phyloP scores from a whole-genome alignment of 345 rosid genomes.

The Pistacia integerrima region DNA sequence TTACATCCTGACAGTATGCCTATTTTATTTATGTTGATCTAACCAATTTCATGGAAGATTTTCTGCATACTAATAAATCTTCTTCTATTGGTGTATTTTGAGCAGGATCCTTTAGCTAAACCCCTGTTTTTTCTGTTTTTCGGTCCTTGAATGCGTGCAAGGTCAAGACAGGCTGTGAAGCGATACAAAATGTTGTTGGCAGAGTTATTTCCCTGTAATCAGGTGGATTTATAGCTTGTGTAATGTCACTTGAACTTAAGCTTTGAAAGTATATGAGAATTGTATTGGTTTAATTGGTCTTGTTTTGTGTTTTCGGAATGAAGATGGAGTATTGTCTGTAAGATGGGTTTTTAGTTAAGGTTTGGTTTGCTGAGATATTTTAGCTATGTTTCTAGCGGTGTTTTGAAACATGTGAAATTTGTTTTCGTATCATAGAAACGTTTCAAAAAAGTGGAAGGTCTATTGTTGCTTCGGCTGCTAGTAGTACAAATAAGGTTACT shows the following conservation, averaged over 20 bases:
- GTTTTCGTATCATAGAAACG: neutral
- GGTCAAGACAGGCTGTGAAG: constrained; percentile 95
- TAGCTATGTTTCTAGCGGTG: neutral
- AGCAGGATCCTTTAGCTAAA: constrained; percentile 12
- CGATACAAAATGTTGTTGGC: constrained; percentile 88
- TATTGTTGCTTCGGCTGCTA: neutral
- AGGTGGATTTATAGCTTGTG: constrained; percentile 42
- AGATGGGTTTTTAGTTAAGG: neutral
- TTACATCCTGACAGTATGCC: too few species aligned
- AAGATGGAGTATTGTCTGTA: neutral
- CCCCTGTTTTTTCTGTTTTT: constrained; percentile 80
- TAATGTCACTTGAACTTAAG: constrained; percentile 4
- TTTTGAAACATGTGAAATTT: neutral
- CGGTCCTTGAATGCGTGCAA: constrained; percentile 76
- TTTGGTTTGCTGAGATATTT: neutral
- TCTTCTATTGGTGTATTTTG: too few species aligned
- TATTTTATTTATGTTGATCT: too few species aligned
- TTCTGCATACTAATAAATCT: too few species aligned
- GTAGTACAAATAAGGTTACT: neutral
- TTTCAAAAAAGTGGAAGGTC: neutral
- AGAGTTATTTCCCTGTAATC: constrained; percentile 78
- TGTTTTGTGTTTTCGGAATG: neutral
- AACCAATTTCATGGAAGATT: too few species aligned
- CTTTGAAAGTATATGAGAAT: neutral
- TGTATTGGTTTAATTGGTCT: neutral